Conservation (phyloP, 1,139 yeast genomes). For the Protomyces inundatus region DNA sequence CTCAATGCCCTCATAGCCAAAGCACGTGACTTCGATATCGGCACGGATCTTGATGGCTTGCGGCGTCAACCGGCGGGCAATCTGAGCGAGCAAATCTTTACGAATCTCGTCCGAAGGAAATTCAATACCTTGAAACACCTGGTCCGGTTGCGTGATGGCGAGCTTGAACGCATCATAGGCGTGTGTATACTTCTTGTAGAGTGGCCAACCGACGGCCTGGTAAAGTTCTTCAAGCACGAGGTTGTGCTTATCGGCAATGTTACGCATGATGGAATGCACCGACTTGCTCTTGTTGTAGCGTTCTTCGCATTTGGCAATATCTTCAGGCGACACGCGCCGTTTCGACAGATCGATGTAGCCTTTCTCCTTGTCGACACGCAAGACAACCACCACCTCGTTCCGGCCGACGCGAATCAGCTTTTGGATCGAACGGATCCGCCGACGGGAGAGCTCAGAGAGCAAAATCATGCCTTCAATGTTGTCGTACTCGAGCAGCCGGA, state of each 20-base stretch:
- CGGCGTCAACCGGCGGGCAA: slow-evolving; percentile 90
- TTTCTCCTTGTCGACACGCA: slow-evolving; percentile 97
- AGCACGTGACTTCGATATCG: slow-evolving; percentile 94
- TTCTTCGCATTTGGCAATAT: slow-evolving; percentile 95
- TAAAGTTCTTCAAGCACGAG: slow-evolving; percentile 79
- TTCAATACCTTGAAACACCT: slow-evolving; percentile 73
- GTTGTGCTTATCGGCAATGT: slow-evolving; percentile 95
- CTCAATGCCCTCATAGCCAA: slow-evolving; percentile 94
- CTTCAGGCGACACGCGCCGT: slow-evolving; percentile 98
- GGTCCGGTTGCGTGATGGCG: slow-evolving; percentile 68
- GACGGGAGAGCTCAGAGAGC: slow-evolving; percentile 90
- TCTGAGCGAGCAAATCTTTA: slow-evolving; percentile 38
- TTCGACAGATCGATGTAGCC: slow-evolving; percentile 95
- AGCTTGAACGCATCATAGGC: slow-evolving; percentile 96
- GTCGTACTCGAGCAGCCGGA: slow-evolving; percentile 90
- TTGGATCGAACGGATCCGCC: slow-evolving; percentile 97
- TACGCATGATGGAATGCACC: slow-evolving; percentile 93
- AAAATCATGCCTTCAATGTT: slow-evolving; percentile 98
- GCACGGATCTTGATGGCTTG: slow-evolving; percentile 97
- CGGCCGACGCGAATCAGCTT: slow-evolving; percentile 96
- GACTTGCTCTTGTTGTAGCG: slow-evolving; percentile 95
- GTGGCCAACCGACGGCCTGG: slow-evolving; percentile 93
- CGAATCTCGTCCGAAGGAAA: slow-evolving; percentile 52
- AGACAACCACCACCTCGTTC: slow-evolving; percentile 97
- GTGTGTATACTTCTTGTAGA: slow-evolving; percentile 90